Conservation (phyloP, 1,139 yeast species). For the Kodamaea ohmeri region DNA sequence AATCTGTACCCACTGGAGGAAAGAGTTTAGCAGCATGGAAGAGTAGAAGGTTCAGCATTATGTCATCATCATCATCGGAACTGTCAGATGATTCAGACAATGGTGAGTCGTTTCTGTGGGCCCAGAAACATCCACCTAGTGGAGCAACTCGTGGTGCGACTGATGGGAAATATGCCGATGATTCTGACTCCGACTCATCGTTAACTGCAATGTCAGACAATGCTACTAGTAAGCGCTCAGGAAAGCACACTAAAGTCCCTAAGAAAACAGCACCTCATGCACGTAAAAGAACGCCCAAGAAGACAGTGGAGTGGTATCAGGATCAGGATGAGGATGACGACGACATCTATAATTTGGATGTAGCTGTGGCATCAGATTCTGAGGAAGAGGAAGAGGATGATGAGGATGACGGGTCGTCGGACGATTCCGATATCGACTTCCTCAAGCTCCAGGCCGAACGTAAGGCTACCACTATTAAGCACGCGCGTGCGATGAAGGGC, state of each 20-base stretch:
- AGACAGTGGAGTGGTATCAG: conserved; percentile 22
- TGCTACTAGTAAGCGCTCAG: conserved; percentile 10
- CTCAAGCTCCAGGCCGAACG: conserved; percentile 67
- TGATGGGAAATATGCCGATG: not conserved
- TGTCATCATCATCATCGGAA: conserved; percentile 24
- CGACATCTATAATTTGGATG: conserved; percentile 31
- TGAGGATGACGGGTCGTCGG: conserved; percentile 47
- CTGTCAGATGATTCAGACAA: conserved; percentile 17
- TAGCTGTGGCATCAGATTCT: conserved; percentile 14
- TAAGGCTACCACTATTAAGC: conserved; percentile 53
- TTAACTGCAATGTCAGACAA: conserved; percentile 43
- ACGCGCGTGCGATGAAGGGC: conserved; percentile 45
- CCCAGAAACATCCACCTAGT: conserved; percentile 12
- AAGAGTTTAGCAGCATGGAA: conserved; percentile 29
- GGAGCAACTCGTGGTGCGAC: too few species aligned
- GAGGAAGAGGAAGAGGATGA: conserved; percentile 22
- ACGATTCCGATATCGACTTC: conserved; percentile 69
- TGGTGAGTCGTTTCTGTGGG: conserved; percentile 5
- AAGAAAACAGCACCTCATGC: conserved; percentile 12
- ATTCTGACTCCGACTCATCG: conserved; percentile 27
- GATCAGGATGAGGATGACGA: conserved; percentile 20
- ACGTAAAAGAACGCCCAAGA: conserved; percentile 26
- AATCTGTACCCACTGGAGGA: conserved; percentile 25
- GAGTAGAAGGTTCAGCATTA: conserved; percentile 43
- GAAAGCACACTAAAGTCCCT: conserved; percentile 11